Evolutionary conservation across 2,329 filamentous ascomycete genomes (phyloP), one percentile per base, ranked within the genome.

Genomic region (Botrytis fragariae): DNA sequence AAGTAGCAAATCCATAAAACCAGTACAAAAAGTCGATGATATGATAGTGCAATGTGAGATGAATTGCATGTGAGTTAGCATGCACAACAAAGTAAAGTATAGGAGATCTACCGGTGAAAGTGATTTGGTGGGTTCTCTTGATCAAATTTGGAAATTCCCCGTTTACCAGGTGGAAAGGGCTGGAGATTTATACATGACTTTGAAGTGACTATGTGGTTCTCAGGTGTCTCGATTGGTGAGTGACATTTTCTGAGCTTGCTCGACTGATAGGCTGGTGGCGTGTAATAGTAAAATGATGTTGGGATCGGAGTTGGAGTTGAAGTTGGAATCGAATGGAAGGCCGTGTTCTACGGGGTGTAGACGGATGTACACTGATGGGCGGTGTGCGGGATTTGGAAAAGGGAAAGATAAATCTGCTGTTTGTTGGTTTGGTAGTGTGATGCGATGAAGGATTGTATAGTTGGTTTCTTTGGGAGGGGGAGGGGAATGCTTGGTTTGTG

Each of bases 1-100:
- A 78, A 77, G 76, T 77, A 77, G 74, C 77, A 77, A 79, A 79
- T 77, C 77, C 72, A 77, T 72, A 74, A 75, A 77, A 77, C 69
- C 35, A 71, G 32, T 54, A 44, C 60, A 51, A 64, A 51, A 51
- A 51, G 25, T 57, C n/a, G 44, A 60, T 48, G 37, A 51, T n/a
- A 54, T 29, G 9, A 37, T 67, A n/a, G 25, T 29, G 44, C 14
- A 32, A 62, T 45, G 22, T 48, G 16, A 63, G 45, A 32, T 14
- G 10, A 37, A 61, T 18, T 39, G 35, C 22, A 29, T 62, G 4
- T 45, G 54, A 57, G 12, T 14, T 62, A 4, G 57, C 32, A 39
- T 59, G 45, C 12, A 48, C 16, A 6, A 29, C 8, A 14, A 39
- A 39, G 1, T 12, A 2, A 45, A 20, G 5, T 64, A 32, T 3